Percentiles rank a stretch among this genome's conserved stretches.
Conservation (phyloP, 305 asterid species). For the Rubia balearica region DNA sequence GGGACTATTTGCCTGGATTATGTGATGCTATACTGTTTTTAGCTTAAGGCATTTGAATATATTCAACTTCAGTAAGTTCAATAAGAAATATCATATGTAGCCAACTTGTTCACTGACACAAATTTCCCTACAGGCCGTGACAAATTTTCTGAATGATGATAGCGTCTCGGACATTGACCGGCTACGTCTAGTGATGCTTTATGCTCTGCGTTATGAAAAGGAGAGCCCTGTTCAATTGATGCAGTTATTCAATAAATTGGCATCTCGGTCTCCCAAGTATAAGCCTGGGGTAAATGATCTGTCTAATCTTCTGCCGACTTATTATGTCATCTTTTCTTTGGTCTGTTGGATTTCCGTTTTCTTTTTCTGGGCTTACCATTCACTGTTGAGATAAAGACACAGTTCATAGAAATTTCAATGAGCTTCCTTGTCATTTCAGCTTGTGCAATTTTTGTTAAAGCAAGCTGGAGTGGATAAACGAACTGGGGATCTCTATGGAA, state of each 20-base stretch:
- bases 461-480: slow-evolving; percentile 96
- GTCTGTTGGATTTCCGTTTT: background rate
- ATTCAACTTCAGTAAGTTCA: background rate
- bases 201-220: slow-evolving; percentile 94
- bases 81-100: background rate
- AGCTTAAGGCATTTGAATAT: background rate
- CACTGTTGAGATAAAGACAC: background rate
- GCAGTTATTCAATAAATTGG: slow-evolving; percentile 95
- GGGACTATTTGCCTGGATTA: background rate
- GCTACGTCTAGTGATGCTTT: slow-evolving; percentile 89
- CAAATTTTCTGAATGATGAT: slow-evolving; percentile 70
- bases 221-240: slow-evolving; percentile 96
- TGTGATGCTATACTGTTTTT: background rate
- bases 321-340: background rate
- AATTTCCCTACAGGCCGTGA: slow-evolving; percentile 69
- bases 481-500: slow-evolving; percentile 96
- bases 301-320: background rate
- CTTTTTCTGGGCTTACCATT: background rate
- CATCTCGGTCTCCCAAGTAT: slow-evolving; percentile 87
- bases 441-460: slow-evolving; percentile 89
- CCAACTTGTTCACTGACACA: background rate
- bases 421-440: slow-evolving; percentile 44
- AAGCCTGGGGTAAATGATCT: slow-evolving; percentile 79
- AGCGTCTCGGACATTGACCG: slow-evolving; percentile 82
- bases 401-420: background rate